Evolutionary conservation across 345 rosid genomes (phyloP).

Genomic region (Salix udensis): DNA sequence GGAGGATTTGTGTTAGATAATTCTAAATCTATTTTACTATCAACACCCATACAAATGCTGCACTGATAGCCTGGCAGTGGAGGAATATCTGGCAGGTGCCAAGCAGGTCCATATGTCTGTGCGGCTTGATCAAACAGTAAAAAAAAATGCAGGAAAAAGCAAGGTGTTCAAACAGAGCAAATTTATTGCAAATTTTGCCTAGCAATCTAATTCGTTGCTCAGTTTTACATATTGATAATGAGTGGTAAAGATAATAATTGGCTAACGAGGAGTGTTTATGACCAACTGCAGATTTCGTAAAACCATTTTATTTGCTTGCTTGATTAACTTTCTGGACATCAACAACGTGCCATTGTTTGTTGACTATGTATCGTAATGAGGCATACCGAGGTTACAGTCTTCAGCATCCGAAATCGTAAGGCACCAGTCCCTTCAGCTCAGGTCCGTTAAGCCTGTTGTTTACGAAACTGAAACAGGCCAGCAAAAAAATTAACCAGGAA

Average conservation of each 20-base stretch:
- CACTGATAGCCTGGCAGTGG: too few relatives aligned
- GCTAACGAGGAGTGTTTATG: background rate
- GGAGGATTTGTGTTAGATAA: too few relatives aligned
- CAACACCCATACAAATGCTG: too few relatives aligned
- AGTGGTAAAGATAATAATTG: background rate
- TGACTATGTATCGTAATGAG: slow-evolving; percentile 2
- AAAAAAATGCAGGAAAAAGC: too few relatives aligned
- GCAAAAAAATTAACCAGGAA: background rate
- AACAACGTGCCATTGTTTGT: background rate
- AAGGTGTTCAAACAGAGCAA: background rate
- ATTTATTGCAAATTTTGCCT: background rate
- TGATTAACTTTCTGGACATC: background rate
- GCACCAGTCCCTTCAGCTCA: slow-evolving; percentile 62
- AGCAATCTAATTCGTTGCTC: background rate
- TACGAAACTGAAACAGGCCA: slow-evolving; percentile 35
- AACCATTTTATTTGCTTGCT: slow-evolving; percentile 11
- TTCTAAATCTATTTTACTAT: too few relatives aligned
- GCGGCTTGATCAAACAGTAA: too few relatives aligned
- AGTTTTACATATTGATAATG: background rate
- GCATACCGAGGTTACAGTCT: background rate
- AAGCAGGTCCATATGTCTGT: too few relatives aligned
- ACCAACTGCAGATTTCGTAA: background rate
- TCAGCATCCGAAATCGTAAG: slow-evolving; percentile 73
- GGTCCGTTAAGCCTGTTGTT: slow-evolving; percentile 67
- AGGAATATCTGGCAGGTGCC: too few relatives aligned